A percentile compares a stretch with the other conserved stretches of the same genome.
phyloP scores from a whole-genome alignment of 1,139 yeast genomes.

The Torulaspora pretoriensis region DNA sequence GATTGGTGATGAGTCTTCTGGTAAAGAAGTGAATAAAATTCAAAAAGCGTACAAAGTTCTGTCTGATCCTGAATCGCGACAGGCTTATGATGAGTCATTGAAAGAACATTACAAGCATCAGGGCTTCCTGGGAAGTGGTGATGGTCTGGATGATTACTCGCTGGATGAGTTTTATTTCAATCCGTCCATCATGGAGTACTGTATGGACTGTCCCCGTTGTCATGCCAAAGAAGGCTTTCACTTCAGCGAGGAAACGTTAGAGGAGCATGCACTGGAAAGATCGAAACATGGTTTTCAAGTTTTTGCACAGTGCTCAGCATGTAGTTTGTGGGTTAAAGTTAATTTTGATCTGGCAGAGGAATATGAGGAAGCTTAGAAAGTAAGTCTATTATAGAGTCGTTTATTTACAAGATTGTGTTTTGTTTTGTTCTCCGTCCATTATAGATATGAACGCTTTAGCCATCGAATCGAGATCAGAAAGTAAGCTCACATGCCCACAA shows the following conservation, averaged over 20 bases:
- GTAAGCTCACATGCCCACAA: conserved; percentile 73
- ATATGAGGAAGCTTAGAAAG: conserved; percentile 9
- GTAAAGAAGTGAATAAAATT: conserved; percentile 37
- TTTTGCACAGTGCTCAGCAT: conserved; percentile 70
- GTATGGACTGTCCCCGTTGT: conserved; percentile 73
- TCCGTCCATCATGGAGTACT: conserved; percentile 27
- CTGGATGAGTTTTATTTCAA: conserved; percentile 52
- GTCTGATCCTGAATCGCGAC: conserved; percentile 40
- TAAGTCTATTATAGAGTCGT: conserved; percentile 36
- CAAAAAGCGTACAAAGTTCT: conserved; percentile 60
- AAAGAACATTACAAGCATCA: conserved; percentile 40
- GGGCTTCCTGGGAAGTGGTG: conserved; percentile 54
- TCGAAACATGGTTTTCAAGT: conserved; percentile 57
- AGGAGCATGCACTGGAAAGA: conserved; percentile 48
- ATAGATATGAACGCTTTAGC: conserved; percentile 67
- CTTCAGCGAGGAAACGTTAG: conserved; percentile 59
- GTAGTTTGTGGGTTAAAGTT: conserved; percentile 81
- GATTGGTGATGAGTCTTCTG: conserved; percentile 22
- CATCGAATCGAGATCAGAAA: conserved; percentile 69
- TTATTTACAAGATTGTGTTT: conserved; percentile 38
- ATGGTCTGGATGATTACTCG: conserved; percentile 62
- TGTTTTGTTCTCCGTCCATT: conserved; percentile 46
- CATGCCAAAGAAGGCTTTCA: conserved; percentile 50
- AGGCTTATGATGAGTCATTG: conserved; percentile 48
- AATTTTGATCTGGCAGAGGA: conserved; percentile 43